Conservation (phyloP, 768 basidiomycete genomes). For the Steccherinum ochraceum region DNA sequence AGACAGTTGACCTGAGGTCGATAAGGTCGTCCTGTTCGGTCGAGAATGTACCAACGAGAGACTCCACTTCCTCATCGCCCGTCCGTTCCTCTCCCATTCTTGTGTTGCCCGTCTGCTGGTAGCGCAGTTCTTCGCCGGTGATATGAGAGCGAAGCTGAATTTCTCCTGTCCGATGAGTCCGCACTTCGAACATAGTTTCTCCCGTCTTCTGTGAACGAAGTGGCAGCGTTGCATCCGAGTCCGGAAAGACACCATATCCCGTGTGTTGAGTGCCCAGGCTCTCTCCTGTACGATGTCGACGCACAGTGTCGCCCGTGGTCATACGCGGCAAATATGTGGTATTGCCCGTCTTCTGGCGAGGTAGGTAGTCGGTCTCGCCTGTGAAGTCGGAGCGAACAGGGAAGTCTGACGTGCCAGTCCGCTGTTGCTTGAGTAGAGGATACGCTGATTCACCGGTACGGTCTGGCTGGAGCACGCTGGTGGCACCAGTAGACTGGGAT, state of each 20-base stretch:
- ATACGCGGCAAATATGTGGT: neutral
- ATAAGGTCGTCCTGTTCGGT: constrained; percentile 16
- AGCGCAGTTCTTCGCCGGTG: neutral
- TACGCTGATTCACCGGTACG: constrained; percentile 8
- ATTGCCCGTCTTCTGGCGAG: neutral
- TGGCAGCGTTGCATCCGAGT: neutral
- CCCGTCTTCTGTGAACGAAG: constrained; percentile 4
- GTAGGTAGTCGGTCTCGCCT: neutral
- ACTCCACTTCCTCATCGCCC: constrained; percentile 19
- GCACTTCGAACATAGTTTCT: constrained; percentile 1
- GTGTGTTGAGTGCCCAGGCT: neutral
- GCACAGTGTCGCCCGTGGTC: neutral
- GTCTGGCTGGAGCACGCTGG: constrained; percentile 2
- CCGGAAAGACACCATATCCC: neutral
- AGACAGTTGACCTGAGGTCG: constrained; percentile 12
- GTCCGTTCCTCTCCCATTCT: constrained; percentile 14
- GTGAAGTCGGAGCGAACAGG: neutral
- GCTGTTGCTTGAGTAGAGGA: constrained; percentile 1
- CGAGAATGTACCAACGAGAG: constrained; percentile 12
- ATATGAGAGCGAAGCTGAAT: neutral
- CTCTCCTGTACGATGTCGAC: constrained; percentile 9
- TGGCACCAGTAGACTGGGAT: constrained; percentile 7
- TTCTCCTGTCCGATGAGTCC: neutral
- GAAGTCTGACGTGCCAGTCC: neutral
- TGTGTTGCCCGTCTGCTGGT: constrained; percentile 3